Evolutionary conservation across 2,329 filamentous ascomycete genomes (phyloP).

Genomic region (Fusarium gaditjirri): DNA sequence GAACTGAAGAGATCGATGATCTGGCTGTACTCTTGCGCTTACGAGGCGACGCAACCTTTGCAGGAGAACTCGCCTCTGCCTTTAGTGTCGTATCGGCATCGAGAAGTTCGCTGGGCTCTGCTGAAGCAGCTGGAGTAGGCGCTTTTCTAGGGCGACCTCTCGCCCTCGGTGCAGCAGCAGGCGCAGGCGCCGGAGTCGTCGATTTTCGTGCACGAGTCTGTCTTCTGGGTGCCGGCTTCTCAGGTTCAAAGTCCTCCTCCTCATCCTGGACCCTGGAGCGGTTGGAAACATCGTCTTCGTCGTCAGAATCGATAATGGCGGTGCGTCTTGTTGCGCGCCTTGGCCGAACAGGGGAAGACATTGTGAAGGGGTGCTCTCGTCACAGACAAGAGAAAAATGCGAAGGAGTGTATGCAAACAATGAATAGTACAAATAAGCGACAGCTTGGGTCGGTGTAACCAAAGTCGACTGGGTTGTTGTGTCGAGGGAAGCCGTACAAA

Average conservation of each 20-base stretch:
- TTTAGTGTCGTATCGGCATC: slow-evolving; percentile 50
- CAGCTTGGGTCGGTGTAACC: background rate
- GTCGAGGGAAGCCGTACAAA: slow-evolving; percentile 31
- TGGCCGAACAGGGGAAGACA: slow-evolving; percentile 52
- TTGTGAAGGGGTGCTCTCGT: slow-evolving; percentile 31
- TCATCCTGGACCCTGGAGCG: slow-evolving; percentile 67
- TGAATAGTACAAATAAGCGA: background rate
- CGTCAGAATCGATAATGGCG: slow-evolving; percentile 82
- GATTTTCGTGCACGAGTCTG: slow-evolving; percentile 57
- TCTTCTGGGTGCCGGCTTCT: slow-evolving; percentile 66
- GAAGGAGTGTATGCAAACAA: slow-evolving; percentile 1
- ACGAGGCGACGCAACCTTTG: slow-evolving; percentile 61
- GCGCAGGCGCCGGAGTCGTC: slow-evolving; percentile 55
- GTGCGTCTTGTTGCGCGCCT: slow-evolving; percentile 70
- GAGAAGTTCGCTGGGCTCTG: slow-evolving; percentile 51
- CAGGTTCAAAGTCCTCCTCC: slow-evolving; percentile 82
- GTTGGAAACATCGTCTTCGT: slow-evolving; percentile 72
- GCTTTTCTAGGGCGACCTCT: slow-evolving; percentile 57
- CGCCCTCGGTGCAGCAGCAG: slow-evolving; percentile 57
- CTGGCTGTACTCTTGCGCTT: slow-evolving; percentile 73
- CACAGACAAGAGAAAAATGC: slow-evolving; percentile 20
- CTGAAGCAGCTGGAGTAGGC: slow-evolving; percentile 44
- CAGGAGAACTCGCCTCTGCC: slow-evolving; percentile 49
- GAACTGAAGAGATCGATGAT: slow-evolving; percentile 53
- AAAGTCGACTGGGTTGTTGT: slow-evolving; percentile 1